Base-by-base conservation (phyloP, 805 yeast species). In the Cyberlindnera suaveolens region DNA sequence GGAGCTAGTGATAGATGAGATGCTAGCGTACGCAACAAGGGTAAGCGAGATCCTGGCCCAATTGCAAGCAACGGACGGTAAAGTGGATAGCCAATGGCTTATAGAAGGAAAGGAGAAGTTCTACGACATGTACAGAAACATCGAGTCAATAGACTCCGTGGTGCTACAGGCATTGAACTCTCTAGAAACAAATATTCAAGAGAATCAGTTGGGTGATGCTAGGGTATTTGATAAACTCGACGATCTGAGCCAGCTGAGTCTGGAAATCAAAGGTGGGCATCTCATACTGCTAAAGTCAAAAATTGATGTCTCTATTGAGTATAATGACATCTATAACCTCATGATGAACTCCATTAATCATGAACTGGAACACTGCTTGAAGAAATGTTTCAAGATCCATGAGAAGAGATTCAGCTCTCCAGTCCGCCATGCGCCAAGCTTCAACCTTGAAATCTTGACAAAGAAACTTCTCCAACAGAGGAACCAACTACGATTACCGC, bases 301-400 rank as follows among this genome's bases (percentile, higher is more conserved):
- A 32, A 53, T 72, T 6, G 75, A 68, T 42, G 57, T 71, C 4
- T 61, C 71, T 1, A 56, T 64, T 13, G 77, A 73, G 45, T 73
- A 64, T 50, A 56, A 64, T 43, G 81, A 75, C 45, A 64, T 75
- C 18, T 63, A 61, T 31, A 52, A 54, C 20, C 56, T 59, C 29
- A 68, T 73, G 18, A 65, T 76, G 58, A 64, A 63, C 31, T 64
- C 77, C 4, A 63, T 75, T 16, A 61, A 64, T 27, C 54, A 50
- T 3, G 74, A 72, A 40, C 58, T 74, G 17, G 65, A 61, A 27
- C 54, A 54, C 17, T 67, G 70, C 47, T 54, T 63, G 35, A 59
- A 63, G 41, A 53, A 55, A 33, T 60, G 71, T 29, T 54, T 66
- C 38, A 63, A 62, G 41, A 58, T 70, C 10, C 68, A 66, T 41